Evolutionary conservation across 129 eudicot species (phyloP).

Genomic region (Flaveria brownii): DNA sequence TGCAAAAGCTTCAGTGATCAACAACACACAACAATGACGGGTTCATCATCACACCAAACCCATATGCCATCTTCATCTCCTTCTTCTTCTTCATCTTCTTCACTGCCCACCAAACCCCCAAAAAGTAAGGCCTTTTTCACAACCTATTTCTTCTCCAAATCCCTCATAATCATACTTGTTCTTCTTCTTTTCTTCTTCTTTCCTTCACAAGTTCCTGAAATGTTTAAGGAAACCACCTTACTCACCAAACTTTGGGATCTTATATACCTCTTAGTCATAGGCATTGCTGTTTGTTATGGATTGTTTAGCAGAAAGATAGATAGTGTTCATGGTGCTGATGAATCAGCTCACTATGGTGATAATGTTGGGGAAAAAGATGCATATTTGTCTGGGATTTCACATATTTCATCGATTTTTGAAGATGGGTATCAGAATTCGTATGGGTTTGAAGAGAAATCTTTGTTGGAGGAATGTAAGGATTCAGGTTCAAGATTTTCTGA

Average conservation of each 20-base stretch:
- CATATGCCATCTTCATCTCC: constrained; percentile 29
- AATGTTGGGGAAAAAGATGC: constrained; percentile 21
- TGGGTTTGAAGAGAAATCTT: constrained; percentile 49
- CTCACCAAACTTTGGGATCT: constrained; percentile 69
- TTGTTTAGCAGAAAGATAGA: constrained; percentile 52
- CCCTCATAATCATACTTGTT: constrained; percentile 48
- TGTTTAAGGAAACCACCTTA: constrained; percentile 42
- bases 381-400: constrained; percentile 51
- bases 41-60: constrained; percentile 38
- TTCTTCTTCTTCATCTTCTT: constrained; percentile 33
- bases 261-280: constrained; percentile 67
- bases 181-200: constrained; percentile 55
- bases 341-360: constrained; percentile 7
- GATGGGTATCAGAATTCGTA: constrained; percentile 50
- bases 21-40: constrained; percentile 40
- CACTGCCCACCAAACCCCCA: constrained; percentile 41
- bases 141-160: constrained; percentile 46
- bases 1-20: constrained; percentile 35
- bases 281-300: constrained; percentile 78
- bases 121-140: constrained; percentile 48
- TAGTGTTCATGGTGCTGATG: constrained; percentile 17
- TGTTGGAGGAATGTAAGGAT: constrained; percentile 31
- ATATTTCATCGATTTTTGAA: constrained; percentile 68
- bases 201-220: constrained; percentile 76
- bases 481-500: constrained; percentile 32